phyloP scores from a whole-genome alignment of 768 basidiomycete species.

The Astraeus odoratus region DNA sequence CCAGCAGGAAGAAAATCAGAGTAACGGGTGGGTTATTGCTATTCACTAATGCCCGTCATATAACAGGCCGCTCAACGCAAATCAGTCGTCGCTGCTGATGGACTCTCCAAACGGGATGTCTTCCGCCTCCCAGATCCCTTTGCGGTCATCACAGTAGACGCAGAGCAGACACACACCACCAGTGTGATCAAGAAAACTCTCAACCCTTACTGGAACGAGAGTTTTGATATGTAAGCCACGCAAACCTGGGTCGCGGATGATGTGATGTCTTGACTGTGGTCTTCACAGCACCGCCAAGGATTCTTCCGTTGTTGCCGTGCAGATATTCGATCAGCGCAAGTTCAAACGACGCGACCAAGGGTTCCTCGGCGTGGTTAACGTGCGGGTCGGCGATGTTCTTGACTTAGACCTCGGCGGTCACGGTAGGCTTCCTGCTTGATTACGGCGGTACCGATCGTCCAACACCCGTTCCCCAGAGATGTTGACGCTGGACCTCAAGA shows the following conservation, averaged over 20 bases:
- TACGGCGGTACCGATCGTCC: background rate
- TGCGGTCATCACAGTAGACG: constrained; percentile 96
- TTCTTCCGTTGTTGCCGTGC: constrained; percentile 94
- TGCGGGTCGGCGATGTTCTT: constrained; percentile 82
- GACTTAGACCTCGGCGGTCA: constrained; percentile 92
- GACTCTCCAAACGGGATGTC: constrained; percentile 89
- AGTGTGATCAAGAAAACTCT: constrained; percentile 95
- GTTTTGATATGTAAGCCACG: constrained; percentile 83
- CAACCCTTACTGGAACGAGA: constrained; percentile 97
- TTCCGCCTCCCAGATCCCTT: constrained; percentile 97
- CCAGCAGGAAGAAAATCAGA: constrained; percentile 65
- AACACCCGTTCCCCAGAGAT: constrained; percentile 55
- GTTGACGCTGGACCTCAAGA: constrained; percentile 93
- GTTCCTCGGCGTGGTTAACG: constrained; percentile 95
- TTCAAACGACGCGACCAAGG: constrained; percentile 98
- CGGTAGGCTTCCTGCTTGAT: constrained; percentile 47
- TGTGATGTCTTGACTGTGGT: constrained; percentile 4
- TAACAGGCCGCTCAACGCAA: constrained; percentile 4
- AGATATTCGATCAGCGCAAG: constrained; percentile 99
- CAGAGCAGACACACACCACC: constrained; percentile 95
- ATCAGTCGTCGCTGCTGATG: constrained; percentile 91
- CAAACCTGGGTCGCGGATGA: background rate
- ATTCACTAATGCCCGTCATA: background rate
- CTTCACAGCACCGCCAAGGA: constrained; percentile 82
- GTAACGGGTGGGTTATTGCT: constrained; percentile 51